Evolutionary conservation across 768 basidiomycete genomes (phyloP), one percentile per base, ranked within the genome.

Genomic region (Rhizopogon vinicolor): DNA sequence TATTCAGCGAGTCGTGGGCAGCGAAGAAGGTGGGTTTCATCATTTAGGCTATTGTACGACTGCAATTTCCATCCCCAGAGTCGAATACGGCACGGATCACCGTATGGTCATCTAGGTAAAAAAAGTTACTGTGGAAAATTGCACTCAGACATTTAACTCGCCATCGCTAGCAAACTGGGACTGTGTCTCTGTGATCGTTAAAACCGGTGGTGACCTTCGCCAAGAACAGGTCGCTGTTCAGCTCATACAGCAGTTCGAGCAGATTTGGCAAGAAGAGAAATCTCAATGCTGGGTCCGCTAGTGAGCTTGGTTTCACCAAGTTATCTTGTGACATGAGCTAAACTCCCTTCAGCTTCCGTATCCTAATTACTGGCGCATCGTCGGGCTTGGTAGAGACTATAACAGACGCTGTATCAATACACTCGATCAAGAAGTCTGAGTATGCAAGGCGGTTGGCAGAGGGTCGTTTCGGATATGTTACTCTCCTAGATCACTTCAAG

Each of bases 401-500:
- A 60, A 98, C 93, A 3, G 97, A 99, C 62, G 91, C 96, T 0
- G 93, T 98, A 0, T 98, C 97, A 5, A 93, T 99, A 62, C 97
- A 99, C 68, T 98, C 97, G 1, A 97, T 99, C 70, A 99, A 99
- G 78, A 99, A 99, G 73, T 90, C 93, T 3, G 96, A 97, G 68
- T 98, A 98, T 70, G 95, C 96, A 1, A 83, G 92, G 61, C 79
- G 93, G 53, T 72, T 96, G 53, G 82, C 92, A 3, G 82, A 84
- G 62, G 89, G 93, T 33, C 81, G 85, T 52, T 74, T 96, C 18
- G 90, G 89, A 35, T 87, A 94, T 66, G 96, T 97, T 45, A 91
- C 91, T 2, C 68, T 99, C 51, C 73, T 93, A 60, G 95, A 99
- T 66, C 93, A 99, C 71, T 99, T 97, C 70, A 84, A 83, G 66